Percentiles rank a stretch among this genome's conserved stretches.
phyloP scores from a whole-genome alignment of 768 basidiomycete genomes.

The Trametes sanguinea region DNA sequence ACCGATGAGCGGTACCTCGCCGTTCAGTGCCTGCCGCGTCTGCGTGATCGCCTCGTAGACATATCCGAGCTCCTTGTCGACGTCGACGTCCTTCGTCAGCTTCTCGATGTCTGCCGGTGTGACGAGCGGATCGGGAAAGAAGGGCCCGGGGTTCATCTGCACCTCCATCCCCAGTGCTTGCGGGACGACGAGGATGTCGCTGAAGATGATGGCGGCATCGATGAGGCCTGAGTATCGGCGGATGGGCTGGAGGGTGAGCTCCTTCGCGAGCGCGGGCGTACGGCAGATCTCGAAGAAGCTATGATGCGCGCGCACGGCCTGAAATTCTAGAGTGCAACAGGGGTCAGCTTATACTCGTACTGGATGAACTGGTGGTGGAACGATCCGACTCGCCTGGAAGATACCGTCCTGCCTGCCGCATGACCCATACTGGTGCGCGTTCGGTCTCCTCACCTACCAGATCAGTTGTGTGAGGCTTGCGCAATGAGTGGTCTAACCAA shows the following conservation, averaged over 20 bases:
- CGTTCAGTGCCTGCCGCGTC: constrained; percentile 77
- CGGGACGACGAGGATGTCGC: constrained; percentile 96
- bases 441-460: constrained; percentile 76
- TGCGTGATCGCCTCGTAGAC: constrained; percentile 90
- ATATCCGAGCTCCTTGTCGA: constrained; percentile 85
- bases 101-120: constrained; percentile 72
- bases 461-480: not conserved
- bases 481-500: not conserved
- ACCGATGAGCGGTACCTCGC: constrained; percentile 93
- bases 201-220: constrained; percentile 98
- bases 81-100: constrained; percentile 65
- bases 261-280: constrained; percentile 83
- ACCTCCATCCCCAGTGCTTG: constrained; percentile 98
- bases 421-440: constrained; percentile 96
- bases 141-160: constrained; percentile 90
- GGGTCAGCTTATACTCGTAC: no score
- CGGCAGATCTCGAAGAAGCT: constrained; percentile 96
- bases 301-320: constrained; percentile 79
- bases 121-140: constrained; percentile 83
- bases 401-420: constrained; percentile 96
- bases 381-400: constrained; percentile 60
- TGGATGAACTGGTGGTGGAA: no score
- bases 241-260: constrained; percentile 93
- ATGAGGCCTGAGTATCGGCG: constrained; percentile 81
- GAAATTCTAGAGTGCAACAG: constrained; percentile 67